Conservation (phyloP, 208 protist species). For the Naegleria fowleri region DNA sequence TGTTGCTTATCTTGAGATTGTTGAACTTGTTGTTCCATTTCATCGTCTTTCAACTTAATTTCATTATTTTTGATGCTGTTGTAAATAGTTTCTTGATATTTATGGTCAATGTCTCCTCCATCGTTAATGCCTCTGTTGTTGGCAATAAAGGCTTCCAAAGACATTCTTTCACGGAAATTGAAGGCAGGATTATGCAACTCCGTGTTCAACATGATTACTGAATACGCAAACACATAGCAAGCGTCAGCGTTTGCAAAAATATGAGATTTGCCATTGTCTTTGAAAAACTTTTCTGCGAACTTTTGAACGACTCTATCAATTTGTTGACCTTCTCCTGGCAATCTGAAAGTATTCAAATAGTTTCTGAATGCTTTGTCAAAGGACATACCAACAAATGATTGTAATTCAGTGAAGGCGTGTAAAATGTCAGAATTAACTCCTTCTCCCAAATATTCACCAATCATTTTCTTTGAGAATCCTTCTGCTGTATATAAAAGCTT, state of each 20-base stretch:
- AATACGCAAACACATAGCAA: slow-evolving; percentile 75
- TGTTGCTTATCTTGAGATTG: background rate
- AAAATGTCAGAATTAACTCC: slow-evolving; percentile 50
- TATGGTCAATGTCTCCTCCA: slow-evolving; percentile 50
- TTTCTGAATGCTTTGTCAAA: slow-evolving; percentile 48
- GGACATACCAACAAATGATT: slow-evolving; percentile 29
- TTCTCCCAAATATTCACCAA: slow-evolving; percentile 64
- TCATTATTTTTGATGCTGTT: slow-evolving; percentile 78
- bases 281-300: slow-evolving; percentile 69
- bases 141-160: slow-evolving; percentile 75
- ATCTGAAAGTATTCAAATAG: slow-evolving; percentile 66
- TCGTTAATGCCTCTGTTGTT: slow-evolving; percentile 94
- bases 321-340: slow-evolving; percentile 80
- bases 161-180: slow-evolving; percentile 74
- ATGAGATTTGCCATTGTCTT: background rate
- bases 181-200: slow-evolving; percentile 63
- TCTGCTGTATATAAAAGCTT: slow-evolving; percentile 27
- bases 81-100: slow-evolving; percentile 77
- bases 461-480: slow-evolving; percentile 45
- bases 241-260: slow-evolving; percentile 63
- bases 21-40: background rate
- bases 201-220: slow-evolving; percentile 83
- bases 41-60: slow-evolving; percentile 70
- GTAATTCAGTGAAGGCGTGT: slow-evolving; percentile 53
- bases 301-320: slow-evolving; percentile 83